Base-by-base conservation (phyloP, 805 yeast genomes). In the Kuraishia capsulata region DNA sequence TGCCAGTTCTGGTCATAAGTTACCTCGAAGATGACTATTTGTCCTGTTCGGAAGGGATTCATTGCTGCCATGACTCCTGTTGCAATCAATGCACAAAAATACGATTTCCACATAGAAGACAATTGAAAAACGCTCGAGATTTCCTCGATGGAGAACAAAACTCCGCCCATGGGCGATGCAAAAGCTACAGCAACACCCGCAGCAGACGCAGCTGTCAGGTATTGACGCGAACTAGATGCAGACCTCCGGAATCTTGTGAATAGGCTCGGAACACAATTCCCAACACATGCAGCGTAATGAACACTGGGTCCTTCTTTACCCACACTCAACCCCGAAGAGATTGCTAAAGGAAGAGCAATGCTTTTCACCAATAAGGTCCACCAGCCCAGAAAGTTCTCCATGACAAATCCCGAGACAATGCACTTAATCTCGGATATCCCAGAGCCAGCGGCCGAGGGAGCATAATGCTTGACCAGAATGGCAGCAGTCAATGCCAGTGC, bases 181-280 rank as follows among this genome's bases (percentile, higher is more conserved):
- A 92, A 92, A 0, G 97, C 98, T 6, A 92, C 97, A 0, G 97
- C 97, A 6, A 92, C 97, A 38, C 99, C 99, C 1, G 98, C 96
- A 3, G 96, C 97, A 8, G 96, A 74, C 3, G 96, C 81, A 0
- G 98, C 96, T 1, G 90, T 78, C 38, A 92, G 61, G 38, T 81
- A 74, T 44, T 83, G 89, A 20, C 77, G 49, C 28, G 51, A 43
- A 35, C 52, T 69, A 4, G 67, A 55, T 9, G 74, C 71, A 17
- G 73, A 65, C 37, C 57, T 59, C n/a, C 61, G 56, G 46, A 70
- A 73, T 42, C 57, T 56, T 18, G 52, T 51, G 40, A 81, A 67
- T 33, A 76, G 54, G 29, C 70, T 69, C 1, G 92, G 78, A 10
- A 87, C 63, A n/a, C 78, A 71, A 49, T 79, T 78, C 0, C 97